Evolutionary conservation across 176 grass and related monocot genomes (phyloP).

Genomic region (Alopecurus myosuroides): DNA sequence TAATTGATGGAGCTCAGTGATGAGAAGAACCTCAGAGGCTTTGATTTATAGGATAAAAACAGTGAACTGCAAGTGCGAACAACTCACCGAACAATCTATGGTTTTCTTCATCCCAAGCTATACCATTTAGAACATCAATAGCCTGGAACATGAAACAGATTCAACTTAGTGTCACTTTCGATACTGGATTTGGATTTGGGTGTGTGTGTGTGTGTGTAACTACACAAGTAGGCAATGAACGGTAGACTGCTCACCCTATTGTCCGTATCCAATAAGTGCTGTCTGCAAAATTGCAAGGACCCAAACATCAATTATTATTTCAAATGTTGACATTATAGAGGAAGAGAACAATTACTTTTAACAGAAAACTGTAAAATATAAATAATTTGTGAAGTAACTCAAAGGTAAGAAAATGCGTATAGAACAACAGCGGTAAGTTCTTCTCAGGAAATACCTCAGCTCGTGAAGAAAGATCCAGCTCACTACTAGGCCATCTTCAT

Average conservation of each 20-base stretch:
- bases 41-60: neutral
- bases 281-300: constrained; percentile 36
- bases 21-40: neutral
- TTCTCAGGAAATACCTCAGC: constrained; percentile 41
- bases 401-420: neutral
- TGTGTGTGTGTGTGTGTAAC: neutral
- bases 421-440: neutral
- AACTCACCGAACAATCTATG: constrained; percentile 75
- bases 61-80: neutral
- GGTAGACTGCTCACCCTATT: constrained; percentile 31
- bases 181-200: neutral
- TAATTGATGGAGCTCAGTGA: neutral
- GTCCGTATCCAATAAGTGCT: constrained; percentile 44
- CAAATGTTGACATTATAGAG: neutral
- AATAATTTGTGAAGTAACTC: neutral
- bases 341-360: neutral
- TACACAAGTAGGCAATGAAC: neutral
- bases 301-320: neutral
- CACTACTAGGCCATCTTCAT: constrained; percentile 59
- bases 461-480: constrained; percentile 91
- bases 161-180: neutral
- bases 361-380: neutral
- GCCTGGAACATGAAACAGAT: constrained; percentile 42
- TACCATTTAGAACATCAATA: constrained; percentile 86
- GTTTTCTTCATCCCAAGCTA: constrained; percentile 83